Evolutionary conservation across 345 rosid species (phyloP), one percentile per base, ranked within the genome.

Genomic region (Melastoma malabathricum): DNA sequence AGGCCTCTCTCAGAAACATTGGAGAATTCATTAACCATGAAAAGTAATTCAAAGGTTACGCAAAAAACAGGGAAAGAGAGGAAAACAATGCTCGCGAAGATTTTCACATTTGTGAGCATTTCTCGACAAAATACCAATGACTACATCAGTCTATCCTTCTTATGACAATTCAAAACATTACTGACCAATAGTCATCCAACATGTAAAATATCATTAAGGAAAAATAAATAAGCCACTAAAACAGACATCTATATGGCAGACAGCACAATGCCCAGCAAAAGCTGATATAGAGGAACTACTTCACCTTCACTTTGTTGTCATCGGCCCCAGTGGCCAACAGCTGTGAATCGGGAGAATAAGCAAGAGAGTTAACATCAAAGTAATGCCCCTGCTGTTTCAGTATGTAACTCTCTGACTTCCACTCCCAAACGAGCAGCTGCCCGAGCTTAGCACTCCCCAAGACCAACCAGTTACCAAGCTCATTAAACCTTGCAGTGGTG

Each of bases 371-470:
- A 46, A 86, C 87, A 64, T 86, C 98, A 64, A 87, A 87, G 64
- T 78, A 92, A 64, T 92, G 98, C n/a, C 98, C 98, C 66, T 92
- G 96, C 59, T 92, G 98, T 81, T 87, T 92, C 72, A 87, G 56
- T 72, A 92, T 72, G 69, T 87, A 87, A 74, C 88, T 92, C 62
- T 92, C 98, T 0, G 95, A 80, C 52, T 81, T 73, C 96, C 98
- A 92, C 52, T 92, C 98, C 98, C 98, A 92, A 29, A 92, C 95
- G 44, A 87, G 87, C 66, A 87, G 68, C 64, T 92, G 98, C 60
- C 98, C 95, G 8, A 87, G 75, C 69, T 80, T 84, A 12, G 98
- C 90, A 60, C 96, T 84, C 22, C 98, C 98, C 54, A 92, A 87
- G 8, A 83, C 78, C 77, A 92, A 68, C 97, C 98, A 92, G 59